Percentiles rank a stretch among this genome's conserved stretches.
These are phyloP conservation scores for Ophiostoma ips DNA, from an alignment of 2,329 filamentous ascomycete species.

Conservation along the genomic window DNA sequence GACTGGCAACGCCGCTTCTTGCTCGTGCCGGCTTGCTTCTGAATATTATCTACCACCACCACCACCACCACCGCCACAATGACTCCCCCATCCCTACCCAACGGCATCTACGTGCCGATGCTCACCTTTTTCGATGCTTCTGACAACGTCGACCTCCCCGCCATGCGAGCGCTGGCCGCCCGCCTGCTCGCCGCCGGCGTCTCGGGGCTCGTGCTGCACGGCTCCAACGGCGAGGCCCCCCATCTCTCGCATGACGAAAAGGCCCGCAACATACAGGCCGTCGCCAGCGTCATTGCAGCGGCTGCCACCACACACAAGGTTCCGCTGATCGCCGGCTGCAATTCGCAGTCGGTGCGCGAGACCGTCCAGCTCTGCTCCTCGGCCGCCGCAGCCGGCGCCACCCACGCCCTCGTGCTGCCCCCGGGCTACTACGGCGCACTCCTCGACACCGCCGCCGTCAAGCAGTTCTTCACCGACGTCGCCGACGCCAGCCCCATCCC, in stretches of 20 bases:
- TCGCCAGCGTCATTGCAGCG: slow-evolving; percentile 39
- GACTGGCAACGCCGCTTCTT: too few relatives aligned
- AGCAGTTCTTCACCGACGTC: slow-evolving; percentile 48
- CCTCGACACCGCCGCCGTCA: slow-evolving; percentile 40
- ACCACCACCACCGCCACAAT: not conserved
- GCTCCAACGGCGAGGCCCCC: slow-evolving; percentile 61
- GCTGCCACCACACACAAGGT: slow-evolving; percentile 19
- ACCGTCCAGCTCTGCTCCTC: slow-evolving; percentile 52
- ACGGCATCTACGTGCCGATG: slow-evolving; percentile 47
- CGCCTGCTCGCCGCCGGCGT: slow-evolving; percentile 50
- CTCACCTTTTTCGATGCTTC: slow-evolving; percentile 46
- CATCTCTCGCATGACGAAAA: slow-evolving; percentile 55
- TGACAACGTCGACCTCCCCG: slow-evolving; percentile 40
- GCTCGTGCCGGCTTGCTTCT: too few relatives aligned
- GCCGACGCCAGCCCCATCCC: slow-evolving; percentile 45
- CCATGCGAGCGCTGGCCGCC: slow-evolving; percentile 37
- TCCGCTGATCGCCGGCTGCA: slow-evolving; percentile 56
- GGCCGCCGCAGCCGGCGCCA: slow-evolving; percentile 48
- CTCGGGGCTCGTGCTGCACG: slow-evolving; percentile 53
- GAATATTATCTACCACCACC: too few relatives aligned
- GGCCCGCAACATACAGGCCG: slow-evolving; percentile 44
- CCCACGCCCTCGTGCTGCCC: slow-evolving; percentile 53
- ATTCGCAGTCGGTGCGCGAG: slow-evolving; percentile 53
- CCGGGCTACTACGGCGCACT: slow-evolving; percentile 51
- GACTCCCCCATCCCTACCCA: not conserved